phyloP scores from a whole-genome alignment of 1,139 yeast genomes.

The Protomyces lactucae-debilis region DNA sequence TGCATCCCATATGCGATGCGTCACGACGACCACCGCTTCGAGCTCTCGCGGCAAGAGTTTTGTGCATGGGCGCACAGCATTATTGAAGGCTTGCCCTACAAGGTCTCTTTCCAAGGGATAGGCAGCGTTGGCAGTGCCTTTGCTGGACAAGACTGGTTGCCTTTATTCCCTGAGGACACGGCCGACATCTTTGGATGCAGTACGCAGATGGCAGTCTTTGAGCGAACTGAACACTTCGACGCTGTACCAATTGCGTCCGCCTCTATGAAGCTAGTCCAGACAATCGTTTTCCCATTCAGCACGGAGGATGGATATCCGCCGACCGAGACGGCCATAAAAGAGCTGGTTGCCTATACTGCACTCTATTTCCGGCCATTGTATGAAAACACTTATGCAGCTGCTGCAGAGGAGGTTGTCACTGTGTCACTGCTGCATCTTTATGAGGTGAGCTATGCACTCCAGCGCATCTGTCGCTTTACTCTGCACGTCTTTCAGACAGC shows the following conservation, averaged over 20 bases:
- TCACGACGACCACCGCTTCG: constrained; percentile 26
- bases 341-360: neutral
- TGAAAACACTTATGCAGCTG: neutral
- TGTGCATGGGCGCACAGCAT: constrained; percentile 5
- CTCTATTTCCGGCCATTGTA: neutral
- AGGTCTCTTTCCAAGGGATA: constrained; percentile 3
- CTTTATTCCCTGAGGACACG: constrained; percentile 1
- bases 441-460: neutral
- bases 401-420: neutral
- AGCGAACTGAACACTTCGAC: neutral
- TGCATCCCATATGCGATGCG: constrained; percentile 13
- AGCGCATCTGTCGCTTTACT: neutral
- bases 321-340: neutral
- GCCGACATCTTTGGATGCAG: constrained; percentile 1
- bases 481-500: neutral
- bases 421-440: neutral
- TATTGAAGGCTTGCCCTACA: neutral
- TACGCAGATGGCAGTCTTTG: constrained; percentile 12
- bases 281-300: neutral
- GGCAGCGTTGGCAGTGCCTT: constrained; percentile 13
- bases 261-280: neutral
- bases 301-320: constrained; percentile 10
- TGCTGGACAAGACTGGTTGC: constrained; percentile 4
- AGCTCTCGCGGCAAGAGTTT: constrained; percentile 23
- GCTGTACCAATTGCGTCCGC: neutral